Percentiles rank a stretch among this genome's conserved stretches.
These are phyloP conservation scores for Euphorbia celastroides DNA, from an alignment of 441 rosid species.

Conservation along the genomic window DNA sequence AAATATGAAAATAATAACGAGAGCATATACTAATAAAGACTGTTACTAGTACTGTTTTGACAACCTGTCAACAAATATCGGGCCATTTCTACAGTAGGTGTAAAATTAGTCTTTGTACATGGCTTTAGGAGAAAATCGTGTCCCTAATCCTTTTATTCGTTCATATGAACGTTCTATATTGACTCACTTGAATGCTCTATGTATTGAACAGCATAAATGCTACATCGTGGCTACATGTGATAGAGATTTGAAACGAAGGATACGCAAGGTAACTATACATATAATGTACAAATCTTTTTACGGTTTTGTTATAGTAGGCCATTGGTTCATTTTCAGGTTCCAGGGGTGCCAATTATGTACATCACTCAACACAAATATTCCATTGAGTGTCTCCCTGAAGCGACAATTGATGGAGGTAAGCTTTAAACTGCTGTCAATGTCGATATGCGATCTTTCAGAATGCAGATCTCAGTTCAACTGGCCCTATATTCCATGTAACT, in stretches of 20 bases:
- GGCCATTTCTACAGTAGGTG: no score
- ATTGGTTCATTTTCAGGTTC: constrained; percentile 44
- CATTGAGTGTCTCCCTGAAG: constrained; percentile 69
- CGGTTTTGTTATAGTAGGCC: constrained; percentile 2
- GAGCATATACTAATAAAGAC: not conserved
- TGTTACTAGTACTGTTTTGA: no score
- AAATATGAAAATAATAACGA: not conserved
- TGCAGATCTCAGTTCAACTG: not conserved
- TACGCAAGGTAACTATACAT: constrained; percentile 64
- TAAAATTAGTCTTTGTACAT: no score
- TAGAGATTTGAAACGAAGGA: constrained; percentile 90
- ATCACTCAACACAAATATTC: constrained; percentile 62
- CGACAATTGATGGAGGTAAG: constrained; percentile 78
- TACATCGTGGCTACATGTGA: constrained; percentile 95
- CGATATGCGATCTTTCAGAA: not conserved
- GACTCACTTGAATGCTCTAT: constrained; percentile 2
- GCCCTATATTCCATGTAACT: not conserved
- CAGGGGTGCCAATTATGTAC: constrained; percentile 95
- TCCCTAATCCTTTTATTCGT: not conserved
- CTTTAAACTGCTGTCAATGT: constrained; percentile 4
- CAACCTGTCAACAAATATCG: no score
- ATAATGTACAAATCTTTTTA: not conserved
- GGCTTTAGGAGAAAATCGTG: not conserved
- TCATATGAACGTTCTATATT: not conserved
- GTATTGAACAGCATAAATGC: constrained; percentile 72